Evolutionary conservation across 805 yeast species (phyloP), one percentile per base, ranked within the genome.

Genomic region (Kregervanrija delftensis): DNA sequence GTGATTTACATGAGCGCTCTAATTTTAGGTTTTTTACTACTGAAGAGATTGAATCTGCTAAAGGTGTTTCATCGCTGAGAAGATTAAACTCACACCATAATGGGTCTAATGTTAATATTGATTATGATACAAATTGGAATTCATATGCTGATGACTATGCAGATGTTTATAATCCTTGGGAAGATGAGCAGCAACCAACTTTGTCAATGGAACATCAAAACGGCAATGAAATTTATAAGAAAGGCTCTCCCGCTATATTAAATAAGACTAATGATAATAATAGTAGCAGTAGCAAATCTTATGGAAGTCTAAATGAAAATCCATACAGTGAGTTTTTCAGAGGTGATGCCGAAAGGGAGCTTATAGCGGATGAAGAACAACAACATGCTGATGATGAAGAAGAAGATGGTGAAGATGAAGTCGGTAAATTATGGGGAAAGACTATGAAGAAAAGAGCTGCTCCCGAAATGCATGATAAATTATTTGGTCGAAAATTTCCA

Each of bases 1-100:
- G 44, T n/a, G 71, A 74, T 39, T 54, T 62, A 37, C 61, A 57
- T 30, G 68, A 63, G 40, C 48, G 67, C 13, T 59, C 69, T 11
- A 70, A 81, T 44, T 91, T 93, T 67, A 76, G 79, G 49, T 91
- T 90, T 60, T 91, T 91, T 64, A 79, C 91, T 10, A 71, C 83
- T 4, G 87, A 85, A 45, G 93, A 88, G 52, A 82, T 91, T 39
- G 90, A 84, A 55, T 71, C 74, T 41, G 97, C 98, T 0, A 93
- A 86, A 43, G 96, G 96, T 39, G 68, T 91, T 1, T 86, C 96
- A 2, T 83, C 91, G 2, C 59, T 83, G 52, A 86, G 81, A 49
- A 74, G 77, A 53, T 71, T 74, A 2, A 68, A 64, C 31, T 30
- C 47, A 8, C 53, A 44, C 10, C 39, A 45, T 15, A 42, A 49